A percentile compares a stretch with the other conserved stretches of the same genome.
Conservation (phyloP, 202 grass and related monocot genomes). For the Saccharum hybrid region DNA sequence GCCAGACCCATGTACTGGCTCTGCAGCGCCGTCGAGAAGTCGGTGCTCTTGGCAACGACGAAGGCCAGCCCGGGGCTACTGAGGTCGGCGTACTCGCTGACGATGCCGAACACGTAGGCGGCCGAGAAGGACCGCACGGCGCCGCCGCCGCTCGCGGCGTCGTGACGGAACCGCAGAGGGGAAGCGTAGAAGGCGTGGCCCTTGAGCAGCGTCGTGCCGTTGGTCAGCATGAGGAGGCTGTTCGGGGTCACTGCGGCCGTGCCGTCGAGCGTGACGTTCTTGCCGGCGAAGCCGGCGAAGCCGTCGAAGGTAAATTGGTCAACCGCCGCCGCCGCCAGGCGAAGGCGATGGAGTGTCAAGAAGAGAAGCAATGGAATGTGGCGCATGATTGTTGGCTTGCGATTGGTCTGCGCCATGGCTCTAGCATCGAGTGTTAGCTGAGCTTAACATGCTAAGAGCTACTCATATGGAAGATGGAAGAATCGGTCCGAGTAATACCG, state of each 20-base stretch:
- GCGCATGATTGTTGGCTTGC: constrained; percentile 23
- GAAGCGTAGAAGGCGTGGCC: constrained; percentile 68
- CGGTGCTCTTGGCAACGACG: constrained; percentile 48
- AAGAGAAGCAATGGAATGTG: constrained; percentile 34
- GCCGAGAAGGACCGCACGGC: constrained; percentile 66
- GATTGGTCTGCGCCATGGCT: not conserved
- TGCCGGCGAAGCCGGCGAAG: constrained; percentile 44
- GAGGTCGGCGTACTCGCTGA: constrained; percentile 65
- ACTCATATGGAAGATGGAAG: not conserved
- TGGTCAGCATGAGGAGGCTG: constrained; percentile 66
- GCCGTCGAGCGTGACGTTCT: constrained; percentile 55
- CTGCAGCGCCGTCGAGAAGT: constrained; percentile 55
- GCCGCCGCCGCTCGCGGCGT: not conserved
- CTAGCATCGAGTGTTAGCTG: not conserved
- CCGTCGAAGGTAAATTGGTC: constrained; percentile 61
- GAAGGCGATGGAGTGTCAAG: constrained; percentile 20
- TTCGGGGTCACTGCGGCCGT: constrained; percentile 44
- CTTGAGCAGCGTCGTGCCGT: constrained; percentile 55
- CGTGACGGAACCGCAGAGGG: constrained; percentile 34
- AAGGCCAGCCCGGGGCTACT: constrained; percentile 75
- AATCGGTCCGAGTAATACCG: not conserved
- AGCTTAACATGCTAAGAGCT: not conserved
- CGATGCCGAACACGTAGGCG: constrained; percentile 68
- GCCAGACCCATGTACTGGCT: constrained; percentile 77
- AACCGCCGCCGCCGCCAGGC: constrained; percentile 13